These are phyloP conservation scores for Ambrosiella xylebori DNA, from an alignment of 2,329 filamentous ascomycete genomes.

Conservation along the genomic window DNA sequence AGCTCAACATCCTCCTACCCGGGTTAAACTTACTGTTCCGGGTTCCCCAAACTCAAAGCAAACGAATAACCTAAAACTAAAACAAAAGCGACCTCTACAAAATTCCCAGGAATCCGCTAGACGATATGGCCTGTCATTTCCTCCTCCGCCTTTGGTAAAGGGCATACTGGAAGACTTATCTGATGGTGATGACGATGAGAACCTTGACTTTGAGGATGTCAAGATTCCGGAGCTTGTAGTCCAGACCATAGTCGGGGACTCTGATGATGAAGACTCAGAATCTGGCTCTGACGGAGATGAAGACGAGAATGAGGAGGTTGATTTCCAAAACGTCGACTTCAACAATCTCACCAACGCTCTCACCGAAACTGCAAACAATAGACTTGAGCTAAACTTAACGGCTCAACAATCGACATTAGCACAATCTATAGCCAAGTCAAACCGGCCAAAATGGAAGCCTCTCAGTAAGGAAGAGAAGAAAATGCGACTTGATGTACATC, in stretches of 20 bases:
- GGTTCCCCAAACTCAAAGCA: too few species aligned
- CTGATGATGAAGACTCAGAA: constrained; percentile 26
- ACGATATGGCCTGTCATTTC: neutral
- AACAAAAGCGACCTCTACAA: neutral
- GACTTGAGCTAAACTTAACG: constrained; percentile 33
- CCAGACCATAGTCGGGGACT: constrained; percentile 34
- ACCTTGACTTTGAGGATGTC: constrained; percentile 34
- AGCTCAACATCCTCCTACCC: too few species aligned
- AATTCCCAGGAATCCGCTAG: neutral
- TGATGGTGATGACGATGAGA: constrained; percentile 21
- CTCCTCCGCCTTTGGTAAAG: neutral
- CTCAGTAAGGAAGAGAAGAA: constrained; percentile 36
- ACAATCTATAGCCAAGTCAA: neutral
- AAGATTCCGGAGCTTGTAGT: constrained; percentile 28
- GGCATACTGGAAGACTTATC: neutral
- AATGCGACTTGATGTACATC: constrained; percentile 60
- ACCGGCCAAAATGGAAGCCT: constrained; percentile 26
- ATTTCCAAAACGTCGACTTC: constrained; percentile 34
- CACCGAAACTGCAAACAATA: constrained; percentile 16
- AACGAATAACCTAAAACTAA: neutral
- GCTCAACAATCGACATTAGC: neutral
- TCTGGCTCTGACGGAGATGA: constrained; percentile 17
- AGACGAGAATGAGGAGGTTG: constrained; percentile 25
- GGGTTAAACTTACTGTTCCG: too few species aligned
- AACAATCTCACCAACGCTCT: constrained; percentile 15